Conservation (phyloP, 2,329 filamentous ascomycete species). For the Chrysoporthe puriensis region DNA sequence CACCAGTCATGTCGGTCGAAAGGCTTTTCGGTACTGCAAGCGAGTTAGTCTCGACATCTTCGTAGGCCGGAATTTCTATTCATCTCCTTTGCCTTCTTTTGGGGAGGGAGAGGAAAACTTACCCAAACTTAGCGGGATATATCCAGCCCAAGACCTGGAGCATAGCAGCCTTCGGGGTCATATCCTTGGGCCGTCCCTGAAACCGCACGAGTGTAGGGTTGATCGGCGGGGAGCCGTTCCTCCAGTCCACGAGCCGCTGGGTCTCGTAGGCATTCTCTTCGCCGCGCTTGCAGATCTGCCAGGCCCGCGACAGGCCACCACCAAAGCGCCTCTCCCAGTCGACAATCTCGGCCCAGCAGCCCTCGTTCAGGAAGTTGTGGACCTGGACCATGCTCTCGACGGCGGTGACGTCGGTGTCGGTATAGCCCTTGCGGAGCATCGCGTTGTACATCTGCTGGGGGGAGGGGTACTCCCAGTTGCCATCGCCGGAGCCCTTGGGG, state of each 20-base stretch:
- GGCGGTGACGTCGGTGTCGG: constrained; percentile 88
- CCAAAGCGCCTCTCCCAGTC: constrained; percentile 90
- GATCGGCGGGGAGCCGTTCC: constrained; percentile 47
- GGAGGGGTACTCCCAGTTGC: constrained; percentile 96
- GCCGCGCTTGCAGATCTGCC: constrained; percentile 73
- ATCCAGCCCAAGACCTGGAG: constrained; percentile 77
- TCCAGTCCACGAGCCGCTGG: constrained; percentile 45
- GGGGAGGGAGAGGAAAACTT: constrained; percentile 38
- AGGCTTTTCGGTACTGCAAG: constrained; percentile 72
- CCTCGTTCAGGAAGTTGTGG: constrained; percentile 98
- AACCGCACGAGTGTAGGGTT: constrained; percentile 82
- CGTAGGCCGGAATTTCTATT: neutral
- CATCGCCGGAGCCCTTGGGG: constrained; percentile 76
- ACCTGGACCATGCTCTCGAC: constrained; percentile 97
- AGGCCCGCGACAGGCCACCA: constrained; percentile 71
- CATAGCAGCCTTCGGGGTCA: constrained; percentile 90
- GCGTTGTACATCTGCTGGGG: constrained; percentile 99
- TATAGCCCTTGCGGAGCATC: constrained; percentile 92
- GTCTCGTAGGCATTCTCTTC: constrained; percentile 60
- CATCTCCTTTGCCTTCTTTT: neutral
- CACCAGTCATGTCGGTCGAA: constrained; percentile 96
- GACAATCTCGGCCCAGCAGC: constrained; percentile 93
- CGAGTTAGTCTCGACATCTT: constrained; percentile 5
- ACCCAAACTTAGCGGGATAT: constrained; percentile 81
- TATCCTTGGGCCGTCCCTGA: constrained; percentile 83